These are phyloP conservation scores for Strobilomyces confusus DNA, from an alignment of 768 basidiomycete genomes.

Conservation along the genomic window DNA sequence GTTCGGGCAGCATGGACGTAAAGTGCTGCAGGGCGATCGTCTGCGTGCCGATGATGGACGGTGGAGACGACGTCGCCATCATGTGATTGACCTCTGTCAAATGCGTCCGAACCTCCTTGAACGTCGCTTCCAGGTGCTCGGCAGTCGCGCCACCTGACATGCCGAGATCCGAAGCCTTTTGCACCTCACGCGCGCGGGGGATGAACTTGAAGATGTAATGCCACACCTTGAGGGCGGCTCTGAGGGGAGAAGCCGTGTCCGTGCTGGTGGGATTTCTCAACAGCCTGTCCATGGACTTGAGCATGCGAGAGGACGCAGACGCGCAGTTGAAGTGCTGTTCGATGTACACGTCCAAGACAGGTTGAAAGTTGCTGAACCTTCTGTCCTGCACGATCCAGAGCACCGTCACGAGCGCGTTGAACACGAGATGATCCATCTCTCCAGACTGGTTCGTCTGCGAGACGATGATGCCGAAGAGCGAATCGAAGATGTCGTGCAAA, in stretches of 20 bases:
- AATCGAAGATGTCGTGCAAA: constrained; percentile 85
- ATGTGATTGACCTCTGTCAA: constrained; percentile 79
- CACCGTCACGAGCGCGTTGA: constrained; percentile 87
- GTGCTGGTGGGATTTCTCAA: constrained; percentile 66
- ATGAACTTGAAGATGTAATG: constrained; percentile 96
- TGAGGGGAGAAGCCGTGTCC: constrained; percentile 73
- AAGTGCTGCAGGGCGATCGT: constrained; percentile 93
- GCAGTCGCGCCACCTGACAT: constrained; percentile 79
- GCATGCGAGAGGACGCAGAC: constrained; percentile 76
- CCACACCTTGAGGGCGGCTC: constrained; percentile 94
- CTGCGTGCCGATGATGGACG: constrained; percentile 93
- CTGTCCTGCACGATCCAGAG: constrained; percentile 92
- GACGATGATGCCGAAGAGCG: constrained; percentile 84
- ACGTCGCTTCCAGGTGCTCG: constrained; percentile 79
- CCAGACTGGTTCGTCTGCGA: constrained; percentile 72
- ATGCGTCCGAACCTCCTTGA: constrained; percentile 80
- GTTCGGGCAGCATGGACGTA: constrained; percentile 84
- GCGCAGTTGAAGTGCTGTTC: constrained; percentile 82
- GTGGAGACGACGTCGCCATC: constrained; percentile 77
- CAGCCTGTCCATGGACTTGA: constrained; percentile 83
- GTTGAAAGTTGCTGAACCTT: constrained; percentile 92
- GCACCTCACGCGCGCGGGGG: constrained; percentile 79
- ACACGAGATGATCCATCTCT: constrained; percentile 82
- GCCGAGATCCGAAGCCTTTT: constrained; percentile 75
- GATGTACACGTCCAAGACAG: constrained; percentile 91